A percentile compares a stretch with the other conserved stretches of the same genome.
Conservation (phyloP, 345 rosid genomes). For the Rhizophora apiculata region DNA sequence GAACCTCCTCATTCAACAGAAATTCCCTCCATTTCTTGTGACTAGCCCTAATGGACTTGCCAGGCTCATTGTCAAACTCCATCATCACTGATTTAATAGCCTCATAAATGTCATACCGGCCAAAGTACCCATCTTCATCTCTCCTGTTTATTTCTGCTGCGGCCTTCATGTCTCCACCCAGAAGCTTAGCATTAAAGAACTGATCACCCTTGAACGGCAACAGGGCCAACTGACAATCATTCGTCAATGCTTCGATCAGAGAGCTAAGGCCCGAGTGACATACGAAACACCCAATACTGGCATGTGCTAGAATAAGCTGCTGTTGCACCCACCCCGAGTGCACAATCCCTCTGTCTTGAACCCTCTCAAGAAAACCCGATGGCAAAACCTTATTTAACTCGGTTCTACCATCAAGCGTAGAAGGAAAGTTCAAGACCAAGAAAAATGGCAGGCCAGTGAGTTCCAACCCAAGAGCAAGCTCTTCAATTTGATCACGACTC, state of each 20-base stretch:
- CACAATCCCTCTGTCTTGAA: conserved; percentile 21
- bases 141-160: conserved; percentile 32
- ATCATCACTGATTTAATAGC: conserved; percentile 31
- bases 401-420: neutral
- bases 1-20: conserved; percentile 23
- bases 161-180: conserved; percentile 26
- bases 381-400: conserved; percentile 21
- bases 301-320: conserved; percentile 25
- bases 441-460: conserved; percentile 33
- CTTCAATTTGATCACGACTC: conserved; percentile 22
- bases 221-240: conserved; percentile 34
- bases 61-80: conserved; percentile 29
- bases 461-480: conserved; percentile 31
- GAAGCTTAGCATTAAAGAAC: conserved; percentile 33
- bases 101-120: conserved; percentile 20
- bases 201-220: conserved; percentile 40
- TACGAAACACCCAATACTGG: conserved; percentile 27
- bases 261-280: conserved; percentile 37
- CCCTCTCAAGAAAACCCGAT: conserved; percentile 26
- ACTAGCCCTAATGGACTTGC: conserved; percentile 25
- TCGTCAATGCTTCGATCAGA: conserved; percentile 28
- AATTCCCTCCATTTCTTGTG: conserved; percentile 31
- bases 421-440: conserved; percentile 31
- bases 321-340: conserved; percentile 40
- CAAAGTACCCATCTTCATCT: conserved; percentile 33